These are phyloP conservation scores for Stachybotrys echinatus DNA, from an alignment of 2,329 filamentous ascomycete species.

Conservation along the genomic window DNA sequence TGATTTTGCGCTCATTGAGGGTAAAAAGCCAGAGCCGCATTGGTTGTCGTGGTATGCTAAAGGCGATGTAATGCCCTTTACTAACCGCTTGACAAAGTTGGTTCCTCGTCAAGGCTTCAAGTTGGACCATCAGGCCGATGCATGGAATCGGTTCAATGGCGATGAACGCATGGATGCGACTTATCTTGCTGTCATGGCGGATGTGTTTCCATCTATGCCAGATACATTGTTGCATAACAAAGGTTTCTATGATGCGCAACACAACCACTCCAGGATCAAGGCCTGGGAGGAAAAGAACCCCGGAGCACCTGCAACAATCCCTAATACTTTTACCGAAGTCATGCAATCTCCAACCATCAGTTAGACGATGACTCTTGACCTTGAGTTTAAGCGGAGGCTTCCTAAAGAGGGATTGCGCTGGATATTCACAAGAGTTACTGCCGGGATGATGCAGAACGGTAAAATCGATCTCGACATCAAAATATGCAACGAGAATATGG, in stretches of 20 bases:
- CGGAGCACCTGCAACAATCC: too few species aligned
- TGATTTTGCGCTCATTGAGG: slow-evolving; percentile 13
- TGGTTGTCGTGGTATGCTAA: slow-evolving; percentile 13
- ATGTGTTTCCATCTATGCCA: slow-evolving; percentile 18
- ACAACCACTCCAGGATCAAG: slow-evolving; percentile 1
- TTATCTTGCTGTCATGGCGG: slow-evolving; percentile 18
- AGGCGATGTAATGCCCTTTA: slow-evolving; percentile 16
- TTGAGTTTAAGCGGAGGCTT: slow-evolving; percentile 18
- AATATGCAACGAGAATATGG: slow-evolving; percentile 4
- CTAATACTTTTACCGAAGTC: slow-evolving; percentile 11
- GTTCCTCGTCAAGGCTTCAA: slow-evolving; percentile 15
- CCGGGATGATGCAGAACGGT: slow-evolving; percentile 13
- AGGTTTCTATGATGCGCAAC: slow-evolving; percentile 15
- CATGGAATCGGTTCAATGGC: slow-evolving; percentile 14
- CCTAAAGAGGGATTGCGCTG: slow-evolving; percentile 14
- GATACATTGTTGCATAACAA: slow-evolving; percentile 18
- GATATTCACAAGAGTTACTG: slow-evolving; percentile 12
- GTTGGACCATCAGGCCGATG: slow-evolving; percentile 13
- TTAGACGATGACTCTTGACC: slow-evolving; percentile 11
- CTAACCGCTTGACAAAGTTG: slow-evolving; percentile 8
- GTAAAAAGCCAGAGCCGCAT: slow-evolving; percentile 10
- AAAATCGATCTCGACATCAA: slow-evolving; percentile 16
- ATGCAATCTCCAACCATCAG: slow-evolving; percentile 7
- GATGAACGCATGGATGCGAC: slow-evolving; percentile 15
- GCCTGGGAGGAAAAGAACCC: slow-evolving; percentile 16